Evolutionary conservation across 2,329 filamentous ascomycete species (phyloP).

Genomic region (Aspergillus costaricaensis): DNA sequence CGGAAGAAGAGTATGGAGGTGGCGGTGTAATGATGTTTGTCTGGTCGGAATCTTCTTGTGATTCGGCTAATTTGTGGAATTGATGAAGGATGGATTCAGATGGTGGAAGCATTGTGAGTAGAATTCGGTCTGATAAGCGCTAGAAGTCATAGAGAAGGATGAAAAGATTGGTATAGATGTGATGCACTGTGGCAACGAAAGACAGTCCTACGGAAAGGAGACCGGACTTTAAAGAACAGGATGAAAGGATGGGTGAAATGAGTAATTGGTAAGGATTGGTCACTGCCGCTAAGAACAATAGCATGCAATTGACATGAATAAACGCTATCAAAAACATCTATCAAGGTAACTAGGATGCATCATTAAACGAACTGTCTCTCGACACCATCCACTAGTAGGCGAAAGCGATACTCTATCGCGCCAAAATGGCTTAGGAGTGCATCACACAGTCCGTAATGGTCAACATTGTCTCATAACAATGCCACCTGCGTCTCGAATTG

Average conservation of each 20-base stretch:
- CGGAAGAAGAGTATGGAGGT: conserved; percentile 26
- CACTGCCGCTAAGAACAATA: not conserved
- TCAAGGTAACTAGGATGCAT: not conserved
- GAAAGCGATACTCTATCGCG: not conserved
- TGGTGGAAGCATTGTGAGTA: conserved; percentile 28
- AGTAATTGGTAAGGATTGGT: not conserved
- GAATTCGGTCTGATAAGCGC: not conserved
- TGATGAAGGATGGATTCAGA: conserved; percentile 32
- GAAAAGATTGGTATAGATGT: not conserved
- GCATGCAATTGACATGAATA: not conserved
- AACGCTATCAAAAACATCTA: not conserved
- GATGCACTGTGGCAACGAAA: not conserved
- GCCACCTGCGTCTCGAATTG: conserved; percentile 7
- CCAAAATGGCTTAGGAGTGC: not conserved
- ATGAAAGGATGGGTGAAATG: not conserved
- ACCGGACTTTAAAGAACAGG: not conserved
- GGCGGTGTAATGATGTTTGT: conserved; percentile 18
- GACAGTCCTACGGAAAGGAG: not conserved
- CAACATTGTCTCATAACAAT: conserved; percentile 16
- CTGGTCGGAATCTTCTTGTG: conserved; percentile 21
- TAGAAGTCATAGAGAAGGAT: not conserved
- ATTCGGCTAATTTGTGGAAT: conserved; percentile 30
- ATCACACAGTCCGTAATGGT: not conserved
- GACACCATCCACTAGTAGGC: not conserved
- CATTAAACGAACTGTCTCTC: conserved; percentile 3